These are phyloP conservation scores for Flaveria floridana DNA, from an alignment of 140 eudicot species.

Conservation along the genomic window DNA sequence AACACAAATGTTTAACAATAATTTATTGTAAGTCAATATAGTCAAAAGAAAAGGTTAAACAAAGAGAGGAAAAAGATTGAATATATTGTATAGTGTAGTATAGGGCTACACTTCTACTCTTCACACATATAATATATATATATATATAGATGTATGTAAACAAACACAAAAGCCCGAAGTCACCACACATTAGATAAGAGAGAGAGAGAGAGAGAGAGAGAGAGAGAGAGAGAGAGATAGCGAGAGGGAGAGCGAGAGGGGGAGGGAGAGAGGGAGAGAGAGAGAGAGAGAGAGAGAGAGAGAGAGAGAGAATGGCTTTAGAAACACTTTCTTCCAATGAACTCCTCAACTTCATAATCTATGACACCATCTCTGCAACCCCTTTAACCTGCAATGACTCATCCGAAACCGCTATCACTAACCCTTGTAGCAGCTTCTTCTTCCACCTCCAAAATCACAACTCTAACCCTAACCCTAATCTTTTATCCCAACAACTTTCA, in stretches of 20 bases:
- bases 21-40: background rate
- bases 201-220: constrained; percentile 28
- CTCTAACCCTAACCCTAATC: constrained; percentile 36
- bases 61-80: background rate
- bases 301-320: constrained; percentile 55
- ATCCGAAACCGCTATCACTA: constrained; percentile 34
- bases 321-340: constrained; percentile 85
- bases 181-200: constrained; percentile 40
- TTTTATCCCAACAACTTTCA: constrained; percentile 23
- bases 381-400: constrained; percentile 51
- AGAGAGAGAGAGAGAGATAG: too few relatives aligned
- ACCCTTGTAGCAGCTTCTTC: constrained; percentile 26
- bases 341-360: constrained; percentile 74
- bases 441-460: constrained; percentile 34
- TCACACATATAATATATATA: constrained; percentile 27
- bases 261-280: constrained; percentile 21
- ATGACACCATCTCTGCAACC: constrained; percentile 63
- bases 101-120: constrained; percentile 24
- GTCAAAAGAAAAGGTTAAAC: background rate
- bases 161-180: constrained; percentile 41
- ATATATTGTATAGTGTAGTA: background rate
- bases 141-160: constrained; percentile 31
- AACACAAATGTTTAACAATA: background rate
- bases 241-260: constrained; percentile 22
- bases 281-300: constrained; percentile 25